These are phyloP conservation scores for Kodamaea alishanica DNA, from an alignment of 1,139 yeast genomes.

Conservation along the genomic window DNA sequence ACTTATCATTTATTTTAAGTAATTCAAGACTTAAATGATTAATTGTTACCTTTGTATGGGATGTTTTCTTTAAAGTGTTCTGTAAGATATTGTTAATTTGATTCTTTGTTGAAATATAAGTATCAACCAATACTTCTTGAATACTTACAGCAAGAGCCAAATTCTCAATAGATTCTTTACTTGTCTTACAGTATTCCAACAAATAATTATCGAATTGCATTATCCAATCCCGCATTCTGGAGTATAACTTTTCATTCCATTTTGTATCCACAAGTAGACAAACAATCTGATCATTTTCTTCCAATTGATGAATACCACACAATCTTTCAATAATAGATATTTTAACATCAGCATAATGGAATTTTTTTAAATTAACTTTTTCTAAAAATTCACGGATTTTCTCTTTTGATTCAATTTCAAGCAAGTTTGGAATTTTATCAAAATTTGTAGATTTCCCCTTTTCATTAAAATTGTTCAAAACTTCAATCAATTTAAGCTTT, in stretches of 20 bases:
- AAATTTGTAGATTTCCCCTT: conserved; percentile 13
- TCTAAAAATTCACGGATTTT: conserved; percentile 26
- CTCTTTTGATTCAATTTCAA: conserved; percentile 16
- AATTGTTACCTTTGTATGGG: conserved; percentile 22
- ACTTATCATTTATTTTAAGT: conserved; percentile 34
- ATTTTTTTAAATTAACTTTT: conserved; percentile 24
- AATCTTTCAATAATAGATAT: conserved; percentile 39
- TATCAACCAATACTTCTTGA: conserved; percentile 58
- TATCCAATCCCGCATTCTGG: conserved; percentile 32
- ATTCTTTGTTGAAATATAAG: conserved; percentile 31
- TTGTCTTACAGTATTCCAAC: conserved; percentile 9
- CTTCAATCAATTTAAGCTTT: conserved; percentile 34
- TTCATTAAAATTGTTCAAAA: conserved; percentile 35
- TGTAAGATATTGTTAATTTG: conserved; percentile 21
- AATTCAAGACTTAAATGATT: conserved; percentile 34
- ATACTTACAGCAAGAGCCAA: conserved; percentile 28
- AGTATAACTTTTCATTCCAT: conserved; percentile 27
- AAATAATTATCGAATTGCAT: conserved; percentile 28
- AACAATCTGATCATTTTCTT: conserved; percentile 3
- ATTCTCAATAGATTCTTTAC: not conserved
- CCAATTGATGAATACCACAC: conserved; percentile 19
- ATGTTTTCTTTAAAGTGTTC: conserved; percentile 17
- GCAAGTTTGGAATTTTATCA: conserved; percentile 12
- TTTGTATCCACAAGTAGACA: conserved; percentile 22
- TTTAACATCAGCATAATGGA: conserved; percentile 50